Evolutionary conservation across 2,329 filamentous ascomycete genomes (phyloP).

Genomic region (Trichophyton simii): DNA sequence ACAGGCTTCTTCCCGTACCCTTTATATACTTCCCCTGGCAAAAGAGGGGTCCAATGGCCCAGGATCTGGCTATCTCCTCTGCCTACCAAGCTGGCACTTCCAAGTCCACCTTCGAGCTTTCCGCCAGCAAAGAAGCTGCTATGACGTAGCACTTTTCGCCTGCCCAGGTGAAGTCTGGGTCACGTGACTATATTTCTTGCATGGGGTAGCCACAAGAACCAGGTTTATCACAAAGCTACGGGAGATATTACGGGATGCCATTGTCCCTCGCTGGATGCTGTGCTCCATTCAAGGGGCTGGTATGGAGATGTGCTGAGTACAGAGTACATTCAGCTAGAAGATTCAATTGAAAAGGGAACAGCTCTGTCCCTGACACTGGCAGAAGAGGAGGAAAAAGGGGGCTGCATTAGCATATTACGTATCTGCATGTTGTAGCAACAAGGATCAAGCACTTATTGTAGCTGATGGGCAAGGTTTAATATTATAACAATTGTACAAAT

Average conservation of each 20-base stretch:
- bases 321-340: background rate
- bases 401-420: background rate
- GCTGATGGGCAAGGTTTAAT: background rate
- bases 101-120: background rate
- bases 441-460: background rate
- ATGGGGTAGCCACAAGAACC: slow-evolving; percentile 3
- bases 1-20: background rate
- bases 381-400: background rate
- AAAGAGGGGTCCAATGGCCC: background rate
- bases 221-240: background rate
- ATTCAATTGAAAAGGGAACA: background rate
- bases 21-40: background rate
- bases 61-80: background rate
- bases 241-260: background rate
- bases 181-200: background rate
- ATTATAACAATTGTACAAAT: background rate
- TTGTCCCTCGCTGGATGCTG: no score
- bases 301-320: background rate
- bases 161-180: background rate
- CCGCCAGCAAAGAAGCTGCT: background rate
- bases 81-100: no score
- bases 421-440: background rate
- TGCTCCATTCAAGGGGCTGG: background rate
- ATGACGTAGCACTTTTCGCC: background rate
- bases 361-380: background rate